Percentiles rank a stretch among this genome's conserved stretches.
Conservation (phyloP, 129 eudicot genomes). For the Logfia minima region DNA sequence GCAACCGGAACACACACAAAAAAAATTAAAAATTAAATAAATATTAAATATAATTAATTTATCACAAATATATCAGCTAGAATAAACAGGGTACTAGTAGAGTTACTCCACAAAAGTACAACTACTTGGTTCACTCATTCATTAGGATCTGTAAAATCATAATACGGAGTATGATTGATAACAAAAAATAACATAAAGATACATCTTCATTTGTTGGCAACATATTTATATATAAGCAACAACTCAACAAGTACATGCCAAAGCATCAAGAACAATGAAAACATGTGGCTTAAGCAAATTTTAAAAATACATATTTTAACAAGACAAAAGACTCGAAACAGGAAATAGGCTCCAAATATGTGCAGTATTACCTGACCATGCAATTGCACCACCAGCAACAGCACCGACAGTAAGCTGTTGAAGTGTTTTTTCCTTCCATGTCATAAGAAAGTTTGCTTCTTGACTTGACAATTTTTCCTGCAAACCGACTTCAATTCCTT, state of each 20-base stretch:
- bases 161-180: too few species aligned
- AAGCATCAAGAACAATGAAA: neutral
- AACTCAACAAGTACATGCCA: neutral
- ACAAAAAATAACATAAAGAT: too few species aligned
- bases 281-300: neutral
- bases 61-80: neutral
- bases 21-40: too few species aligned
- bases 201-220: neutral
- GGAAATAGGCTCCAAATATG: neutral
- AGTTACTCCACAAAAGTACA: too few species aligned
- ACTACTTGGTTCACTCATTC: neutral
- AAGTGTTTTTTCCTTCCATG: conserved; percentile 49
- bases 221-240: neutral
- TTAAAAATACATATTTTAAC: neutral
- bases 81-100: too few species aligned
- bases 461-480: conserved; percentile 56
- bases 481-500: neutral
- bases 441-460: conserved; percentile 56
- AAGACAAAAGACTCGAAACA: neutral
- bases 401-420: conserved; percentile 56
- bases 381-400: conserved; percentile 47
- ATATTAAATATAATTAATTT: too few species aligned
- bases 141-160: neutral
- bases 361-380: conserved; percentile 57
- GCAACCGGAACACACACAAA: conserved; percentile 6